A percentile compares a stretch with the other conserved stretches of the same genome.
Conservation (phyloP, 441 rosid species). For the Omphalea diandra region DNA sequence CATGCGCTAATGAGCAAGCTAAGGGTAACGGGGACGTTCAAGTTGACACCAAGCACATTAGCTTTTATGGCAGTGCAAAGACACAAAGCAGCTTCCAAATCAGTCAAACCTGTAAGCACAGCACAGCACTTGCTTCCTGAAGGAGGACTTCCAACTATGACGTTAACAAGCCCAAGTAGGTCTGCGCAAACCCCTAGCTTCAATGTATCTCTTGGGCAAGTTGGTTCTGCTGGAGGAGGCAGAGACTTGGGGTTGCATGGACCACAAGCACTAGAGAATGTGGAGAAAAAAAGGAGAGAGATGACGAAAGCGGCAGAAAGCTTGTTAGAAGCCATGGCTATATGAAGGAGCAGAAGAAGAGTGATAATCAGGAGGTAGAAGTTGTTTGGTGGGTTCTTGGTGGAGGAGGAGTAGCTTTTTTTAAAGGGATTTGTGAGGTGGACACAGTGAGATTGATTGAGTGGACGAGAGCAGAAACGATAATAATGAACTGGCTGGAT, state of each 20-base stretch:
- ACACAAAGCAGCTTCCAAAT: conserved; percentile 45
- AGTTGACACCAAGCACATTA: conserved; percentile 40
- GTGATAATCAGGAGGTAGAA: background rate
- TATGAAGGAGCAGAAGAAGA: too few species aligned
- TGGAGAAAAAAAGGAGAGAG: conserved; percentile 32
- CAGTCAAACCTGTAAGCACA: conserved; percentile 35
- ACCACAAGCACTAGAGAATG: conserved; percentile 33
- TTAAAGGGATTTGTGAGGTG: conserved; percentile 46
- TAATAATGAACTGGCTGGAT: conserved; percentile 27
- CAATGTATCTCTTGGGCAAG: conserved; percentile 39
- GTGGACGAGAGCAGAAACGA: conserved; percentile 41
- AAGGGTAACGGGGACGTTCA: conserved; percentile 37
- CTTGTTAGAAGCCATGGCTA: conserved; percentile 43
- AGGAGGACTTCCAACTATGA: conserved; percentile 31
- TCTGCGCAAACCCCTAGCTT: conserved; percentile 48
- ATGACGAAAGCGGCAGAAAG: conserved; percentile 29
- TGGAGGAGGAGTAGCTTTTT: conserved; percentile 1
- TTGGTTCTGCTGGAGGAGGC: conserved; percentile 5
- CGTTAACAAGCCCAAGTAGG: conserved; percentile 43
- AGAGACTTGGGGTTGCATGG: conserved; percentile 27
- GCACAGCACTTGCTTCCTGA: conserved; percentile 42
- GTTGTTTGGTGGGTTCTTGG: background rate
- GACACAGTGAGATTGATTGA: conserved; percentile 31
- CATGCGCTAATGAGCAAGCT: conserved; percentile 39
- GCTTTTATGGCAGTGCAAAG: conserved; percentile 54